These are phyloP conservation scores for Flaveria floridana DNA, from an alignment of 140 eudicot species.

Conservation along the genomic window DNA sequence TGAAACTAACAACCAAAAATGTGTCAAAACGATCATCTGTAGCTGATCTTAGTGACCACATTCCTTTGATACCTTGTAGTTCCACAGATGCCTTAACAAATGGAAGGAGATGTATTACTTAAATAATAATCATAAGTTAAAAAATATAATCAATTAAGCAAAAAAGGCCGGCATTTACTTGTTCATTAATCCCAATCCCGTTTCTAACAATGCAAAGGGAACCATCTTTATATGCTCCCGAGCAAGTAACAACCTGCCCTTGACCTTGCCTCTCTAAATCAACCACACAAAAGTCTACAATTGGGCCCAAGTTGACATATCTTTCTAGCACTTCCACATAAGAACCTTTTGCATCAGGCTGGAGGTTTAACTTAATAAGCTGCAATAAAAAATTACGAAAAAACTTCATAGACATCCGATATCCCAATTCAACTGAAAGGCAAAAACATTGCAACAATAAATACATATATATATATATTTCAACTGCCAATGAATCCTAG, in stretches of 20 bases:
- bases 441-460: slow-evolving; percentile 4
- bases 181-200: slow-evolving; percentile 95
- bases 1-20: slow-evolving; percentile 95
- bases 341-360: slow-evolving; percentile 90
- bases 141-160: background rate
- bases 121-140: background rate
- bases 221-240: slow-evolving; percentile 97
- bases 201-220: slow-evolving; percentile 94
- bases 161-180: slow-evolving; percentile 38
- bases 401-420: background rate
- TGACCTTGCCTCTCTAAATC: slow-evolving; percentile 98
- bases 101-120: background rate
- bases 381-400: slow-evolving; percentile 30
- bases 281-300: slow-evolving; percentile 93
- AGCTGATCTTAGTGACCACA: slow-evolving; percentile 93
- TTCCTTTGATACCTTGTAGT: slow-evolving; percentile 96
- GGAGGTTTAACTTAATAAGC: slow-evolving; percentile 85
- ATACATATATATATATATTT: background rate
- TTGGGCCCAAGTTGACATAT: slow-evolving; percentile 90
- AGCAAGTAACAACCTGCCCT: slow-evolving; percentile 99
- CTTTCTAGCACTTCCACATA: slow-evolving; percentile 90
- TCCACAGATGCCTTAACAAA: slow-evolving; percentile 84
- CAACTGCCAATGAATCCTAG: background rate
- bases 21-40: slow-evolving; percentile 86
- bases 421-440: background rate